A percentile compares a stretch with the other conserved stretches of the same genome.
These are phyloP conservation scores for Aspergillus proliferans DNA, from an alignment of 2,329 filamentous ascomycete genomes.

Conservation along the genomic window DNA sequence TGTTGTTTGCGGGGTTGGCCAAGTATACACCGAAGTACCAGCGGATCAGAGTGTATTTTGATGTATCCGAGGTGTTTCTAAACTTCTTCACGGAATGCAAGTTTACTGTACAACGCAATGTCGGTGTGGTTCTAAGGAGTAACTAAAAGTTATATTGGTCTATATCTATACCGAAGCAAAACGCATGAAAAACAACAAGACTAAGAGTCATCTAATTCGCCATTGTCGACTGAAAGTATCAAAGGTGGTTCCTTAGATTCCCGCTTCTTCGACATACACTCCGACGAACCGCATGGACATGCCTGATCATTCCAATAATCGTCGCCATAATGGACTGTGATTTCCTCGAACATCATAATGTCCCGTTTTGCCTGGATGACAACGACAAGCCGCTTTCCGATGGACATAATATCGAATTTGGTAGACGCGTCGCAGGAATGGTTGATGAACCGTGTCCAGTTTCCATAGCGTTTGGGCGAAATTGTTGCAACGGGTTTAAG, in stretches of 20 bases:
- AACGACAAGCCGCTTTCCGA: slow-evolving; percentile 17
- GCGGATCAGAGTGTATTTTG: no score
- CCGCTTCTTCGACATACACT: slow-evolving; percentile 1
- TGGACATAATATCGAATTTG: slow-evolving; percentile 9
- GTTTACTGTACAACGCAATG: no score
- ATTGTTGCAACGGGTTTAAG: slow-evolving; percentile 6
- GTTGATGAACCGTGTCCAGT: slow-evolving; percentile 32
- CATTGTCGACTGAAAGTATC: background rate
- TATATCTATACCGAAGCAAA: no score
- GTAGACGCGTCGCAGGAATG: slow-evolving; percentile 28
- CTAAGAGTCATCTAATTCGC: background rate
- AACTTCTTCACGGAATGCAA: no score
- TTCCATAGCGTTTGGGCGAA: slow-evolving; percentile 18
- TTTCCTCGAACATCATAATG: slow-evolving; percentile 27
- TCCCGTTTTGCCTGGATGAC: slow-evolving; percentile 17
- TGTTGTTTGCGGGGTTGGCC: slow-evolving; percentile 1
- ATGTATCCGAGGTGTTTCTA: no score
- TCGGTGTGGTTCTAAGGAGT: no score
- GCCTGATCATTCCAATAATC: slow-evolving; percentile 18
- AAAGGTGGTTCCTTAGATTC: background rate
- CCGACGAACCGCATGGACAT: slow-evolving; percentile 7
- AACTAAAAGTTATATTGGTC: no score
- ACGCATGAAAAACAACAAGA: background rate
- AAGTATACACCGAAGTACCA: background rate
- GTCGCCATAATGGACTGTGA: slow-evolving; percentile 28